These are phyloP conservation scores for Ilyonectria sp. DNA, from an alignment of 2,329 filamentous ascomycete species.

Conservation along the genomic window DNA sequence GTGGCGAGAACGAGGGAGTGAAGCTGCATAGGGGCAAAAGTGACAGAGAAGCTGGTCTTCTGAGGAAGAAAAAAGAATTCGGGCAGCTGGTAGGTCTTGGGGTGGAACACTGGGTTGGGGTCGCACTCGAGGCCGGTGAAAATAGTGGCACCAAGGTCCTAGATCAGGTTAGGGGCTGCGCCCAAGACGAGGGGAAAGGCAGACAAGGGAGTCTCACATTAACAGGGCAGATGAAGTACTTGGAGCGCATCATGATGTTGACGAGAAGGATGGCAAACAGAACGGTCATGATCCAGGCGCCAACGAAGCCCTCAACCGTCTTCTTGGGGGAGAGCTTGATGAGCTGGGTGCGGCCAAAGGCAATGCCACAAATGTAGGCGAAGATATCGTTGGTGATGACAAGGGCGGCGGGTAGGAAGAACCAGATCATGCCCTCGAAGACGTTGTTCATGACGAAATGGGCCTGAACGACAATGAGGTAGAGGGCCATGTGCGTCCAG, in stretches of 20 bases:
- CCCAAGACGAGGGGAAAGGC: background rate
- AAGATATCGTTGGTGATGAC: slow-evolving; percentile 99
- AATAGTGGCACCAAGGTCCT: slow-evolving; percentile 92
- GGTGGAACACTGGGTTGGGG: slow-evolving; percentile 91
- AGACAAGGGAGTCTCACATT: slow-evolving; percentile 68
- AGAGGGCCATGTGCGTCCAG: slow-evolving; percentile 99
- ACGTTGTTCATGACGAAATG: slow-evolving; percentile 99
- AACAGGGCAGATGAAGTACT: slow-evolving; percentile 98
- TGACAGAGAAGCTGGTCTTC: slow-evolving; percentile 73
- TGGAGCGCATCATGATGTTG: slow-evolving; percentile 88
- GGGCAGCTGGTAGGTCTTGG: slow-evolving; percentile 81
- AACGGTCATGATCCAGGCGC: slow-evolving; percentile 95
- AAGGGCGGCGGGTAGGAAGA: slow-evolving; percentile 93
- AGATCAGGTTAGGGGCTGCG: slow-evolving; percentile 26
- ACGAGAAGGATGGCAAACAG: slow-evolving; percentile 87
- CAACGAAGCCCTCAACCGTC: slow-evolving; percentile 97
- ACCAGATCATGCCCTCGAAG: slow-evolving; percentile 99
- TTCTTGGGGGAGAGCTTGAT: slow-evolving; percentile 99
- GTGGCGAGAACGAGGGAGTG: slow-evolving; percentile 92
- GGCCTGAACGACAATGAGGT: slow-evolving; percentile 96
- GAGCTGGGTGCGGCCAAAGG: slow-evolving; percentile 94
- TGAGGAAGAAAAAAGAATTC: slow-evolving; percentile 80
- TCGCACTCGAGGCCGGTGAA: slow-evolving; percentile 92
- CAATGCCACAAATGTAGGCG: slow-evolving; percentile 97
- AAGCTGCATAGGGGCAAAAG: slow-evolving; percentile 90